Conservation (phyloP, 2,329 filamentous ascomycete genomes). For the Monosporascus sp. region DNA sequence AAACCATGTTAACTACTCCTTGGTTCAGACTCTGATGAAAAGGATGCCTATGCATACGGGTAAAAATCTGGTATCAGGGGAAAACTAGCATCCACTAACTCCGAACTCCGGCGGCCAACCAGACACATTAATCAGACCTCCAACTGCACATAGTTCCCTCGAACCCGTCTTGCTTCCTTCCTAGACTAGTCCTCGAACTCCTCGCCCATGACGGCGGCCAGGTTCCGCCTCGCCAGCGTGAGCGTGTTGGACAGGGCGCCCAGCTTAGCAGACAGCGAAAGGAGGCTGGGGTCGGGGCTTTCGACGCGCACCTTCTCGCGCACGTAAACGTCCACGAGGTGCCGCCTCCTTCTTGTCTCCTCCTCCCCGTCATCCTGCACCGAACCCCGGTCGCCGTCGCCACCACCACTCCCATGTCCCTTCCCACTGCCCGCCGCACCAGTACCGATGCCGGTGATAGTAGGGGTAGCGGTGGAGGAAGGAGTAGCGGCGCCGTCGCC, state of each 20-base stretch:
- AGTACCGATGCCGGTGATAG: slow-evolving; percentile 4
- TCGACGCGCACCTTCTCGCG: slow-evolving; percentile 86
- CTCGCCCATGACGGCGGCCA: slow-evolving; percentile 73
- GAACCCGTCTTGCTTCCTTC: not conserved
- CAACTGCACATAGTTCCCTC: no score
- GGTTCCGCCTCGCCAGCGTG: slow-evolving; percentile 60
- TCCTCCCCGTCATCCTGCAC: slow-evolving; percentile 2
- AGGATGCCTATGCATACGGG: no score
- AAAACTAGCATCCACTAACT: no score
- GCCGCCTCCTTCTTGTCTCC: slow-evolving; percentile 4
- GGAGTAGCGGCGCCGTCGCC: slow-evolving; percentile 3
- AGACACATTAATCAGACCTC: no score
- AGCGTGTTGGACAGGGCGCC: slow-evolving; percentile 71
- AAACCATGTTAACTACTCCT: no score
- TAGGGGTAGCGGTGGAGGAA: not conserved
- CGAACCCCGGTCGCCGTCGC: slow-evolving; percentile 1
- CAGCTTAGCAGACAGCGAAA: slow-evolving; percentile 79
- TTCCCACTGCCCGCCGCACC: slow-evolving; percentile 5
- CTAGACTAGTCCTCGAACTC: slow-evolving; percentile 29
- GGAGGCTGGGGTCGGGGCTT: slow-evolving; percentile 79
- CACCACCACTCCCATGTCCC: slow-evolving; percentile 8
- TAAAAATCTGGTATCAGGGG: no score
- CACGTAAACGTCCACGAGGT: slow-evolving; percentile 63
- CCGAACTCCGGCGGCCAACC: no score
- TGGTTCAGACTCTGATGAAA: no score